Evolutionary conservation across 768 basidiomycete genomes (phyloP).

Genomic region (Mycena metata): DNA sequence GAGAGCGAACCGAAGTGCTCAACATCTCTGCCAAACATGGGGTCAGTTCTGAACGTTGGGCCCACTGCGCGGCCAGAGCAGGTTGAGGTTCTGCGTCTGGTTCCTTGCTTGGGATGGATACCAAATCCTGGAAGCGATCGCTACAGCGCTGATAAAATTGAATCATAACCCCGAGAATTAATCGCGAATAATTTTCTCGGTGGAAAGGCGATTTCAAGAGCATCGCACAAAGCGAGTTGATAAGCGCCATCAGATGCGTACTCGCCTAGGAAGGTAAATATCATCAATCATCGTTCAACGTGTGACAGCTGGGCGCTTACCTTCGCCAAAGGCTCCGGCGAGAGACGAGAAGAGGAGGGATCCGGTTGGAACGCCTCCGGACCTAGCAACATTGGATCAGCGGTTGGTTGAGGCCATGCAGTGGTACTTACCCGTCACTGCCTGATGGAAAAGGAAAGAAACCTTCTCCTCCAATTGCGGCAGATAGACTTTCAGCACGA

Average conservation of each 20-base stretch:
- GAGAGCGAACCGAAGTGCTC: slow-evolving; percentile 59
- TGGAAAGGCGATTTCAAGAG: slow-evolving; percentile 94
- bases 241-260: slow-evolving; percentile 87
- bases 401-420: slow-evolving; percentile 7
- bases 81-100: slow-evolving; percentile 60
- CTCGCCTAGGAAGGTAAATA: slow-evolving; percentile 70
- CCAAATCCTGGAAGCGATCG: slow-evolving; percentile 85
- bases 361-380: slow-evolving; percentile 93
- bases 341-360: slow-evolving; percentile 72
- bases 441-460: slow-evolving; percentile 86
- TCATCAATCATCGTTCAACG: background rate
- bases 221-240: slow-evolving; percentile 94
- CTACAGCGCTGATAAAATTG: slow-evolving; percentile 97
- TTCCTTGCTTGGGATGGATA: slow-evolving; percentile 56
- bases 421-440: slow-evolving; percentile 73
- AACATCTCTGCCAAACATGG: slow-evolving; percentile 79
- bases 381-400: slow-evolving; percentile 55
- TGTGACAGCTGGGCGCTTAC: slow-evolving; percentile 53
- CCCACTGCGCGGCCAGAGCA: slow-evolving; percentile 83
- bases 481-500: slow-evolving; percentile 92
- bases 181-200: slow-evolving; percentile 92
- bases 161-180: slow-evolving; percentile 93
- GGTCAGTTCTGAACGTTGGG: slow-evolving; percentile 85
- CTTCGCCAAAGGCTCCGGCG: slow-evolving; percentile 82
- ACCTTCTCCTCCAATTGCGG: slow-evolving; percentile 97